Conservation (phyloP, 805 yeast species). For the Saccharomycopsis olivae region DNA sequence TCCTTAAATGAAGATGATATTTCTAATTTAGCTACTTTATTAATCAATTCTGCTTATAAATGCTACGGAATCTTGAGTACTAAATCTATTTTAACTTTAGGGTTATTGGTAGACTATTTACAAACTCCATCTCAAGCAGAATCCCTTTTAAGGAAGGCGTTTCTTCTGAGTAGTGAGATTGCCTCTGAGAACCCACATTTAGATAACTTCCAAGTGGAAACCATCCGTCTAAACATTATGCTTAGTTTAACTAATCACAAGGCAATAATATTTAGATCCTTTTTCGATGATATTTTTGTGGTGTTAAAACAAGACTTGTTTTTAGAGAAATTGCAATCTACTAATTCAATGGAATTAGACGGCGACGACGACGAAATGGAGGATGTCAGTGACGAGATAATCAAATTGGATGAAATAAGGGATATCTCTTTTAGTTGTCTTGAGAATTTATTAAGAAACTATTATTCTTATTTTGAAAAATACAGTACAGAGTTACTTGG, state of each 20-base stretch:
- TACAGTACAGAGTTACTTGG: neutral
- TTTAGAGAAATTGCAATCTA: constrained; percentile 6
- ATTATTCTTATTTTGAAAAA: neutral
- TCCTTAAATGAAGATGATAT: neutral
- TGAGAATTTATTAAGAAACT: constrained; percentile 3
- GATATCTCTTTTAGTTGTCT: constrained; percentile 12
- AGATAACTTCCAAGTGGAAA: constrained; percentile 5
- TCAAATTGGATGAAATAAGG: constrained; percentile 13
- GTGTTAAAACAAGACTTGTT: constrained; percentile 8
- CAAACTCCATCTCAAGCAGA: neutral
- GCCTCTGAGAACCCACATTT: constrained; percentile 1
- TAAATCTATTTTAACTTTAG: constrained; percentile 9
- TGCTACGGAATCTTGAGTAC: constrained; percentile 12
- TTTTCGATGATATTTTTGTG: constrained; percentile 5
- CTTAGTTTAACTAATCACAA: constrained; percentile 4
- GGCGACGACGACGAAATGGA: constrained; percentile 1
- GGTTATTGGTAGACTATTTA: constrained; percentile 3
- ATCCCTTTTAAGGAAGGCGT: constrained; percentile 1
- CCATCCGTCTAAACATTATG: constrained; percentile 9
- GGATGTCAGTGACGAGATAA: constrained; percentile 10
- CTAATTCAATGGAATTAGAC: constrained; percentile 1
- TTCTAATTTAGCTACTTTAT: constrained; percentile 1
- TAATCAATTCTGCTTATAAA: constrained; percentile 10
- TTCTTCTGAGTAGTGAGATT: constrained; percentile 4
- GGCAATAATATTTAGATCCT: neutral